Evolutionary conservation across 805 yeast species (phyloP).

Genomic region (Starmerella riodocensis): DNA sequence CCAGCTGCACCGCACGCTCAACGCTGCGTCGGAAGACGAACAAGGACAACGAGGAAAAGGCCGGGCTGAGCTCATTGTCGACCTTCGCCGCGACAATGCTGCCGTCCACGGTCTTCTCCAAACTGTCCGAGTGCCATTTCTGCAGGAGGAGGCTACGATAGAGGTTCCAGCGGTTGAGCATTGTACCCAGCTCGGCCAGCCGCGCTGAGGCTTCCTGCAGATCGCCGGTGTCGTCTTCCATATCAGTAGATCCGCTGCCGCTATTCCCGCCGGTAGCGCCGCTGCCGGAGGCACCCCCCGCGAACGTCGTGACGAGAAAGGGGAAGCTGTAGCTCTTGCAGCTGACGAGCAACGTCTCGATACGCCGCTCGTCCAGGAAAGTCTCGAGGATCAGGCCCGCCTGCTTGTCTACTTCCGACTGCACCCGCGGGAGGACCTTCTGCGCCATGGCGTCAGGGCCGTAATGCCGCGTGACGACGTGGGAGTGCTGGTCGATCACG

Average conservation of each 20-base stretch:
- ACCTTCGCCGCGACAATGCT: conserved; percentile 48
- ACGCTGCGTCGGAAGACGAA: conserved; percentile 66
- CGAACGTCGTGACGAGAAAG: conserved; percentile 26
- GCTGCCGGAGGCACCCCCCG: background rate
- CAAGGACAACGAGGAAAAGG: conserved; percentile 49
- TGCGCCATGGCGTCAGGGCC: conserved; percentile 45
- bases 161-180: conserved; percentile 66
- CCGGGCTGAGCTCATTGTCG: conserved; percentile 39
- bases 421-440: conserved; percentile 54
- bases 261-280: background rate
- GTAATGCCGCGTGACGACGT: conserved; percentile 60
- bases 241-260: too few relatives aligned
- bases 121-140: conserved; percentile 37
- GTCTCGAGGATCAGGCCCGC: conserved; percentile 79
- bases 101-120: conserved; percentile 33
- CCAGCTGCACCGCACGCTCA: conserved; percentile 67
- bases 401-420: conserved; percentile 84
- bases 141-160: conserved; percentile 52
- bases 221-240: conserved; percentile 30
- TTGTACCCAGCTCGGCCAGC: conserved; percentile 56
- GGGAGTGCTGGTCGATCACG: conserved; percentile 76
- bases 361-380: conserved; percentile 56
- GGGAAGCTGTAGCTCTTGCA: conserved; percentile 44
- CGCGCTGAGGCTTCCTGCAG: conserved; percentile 56
- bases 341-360: conserved; percentile 44